These are phyloP conservation scores for Cordyceps fumosorosea DNA, from an alignment of 2,329 filamentous ascomycete species.

Conservation along the genomic window DNA sequence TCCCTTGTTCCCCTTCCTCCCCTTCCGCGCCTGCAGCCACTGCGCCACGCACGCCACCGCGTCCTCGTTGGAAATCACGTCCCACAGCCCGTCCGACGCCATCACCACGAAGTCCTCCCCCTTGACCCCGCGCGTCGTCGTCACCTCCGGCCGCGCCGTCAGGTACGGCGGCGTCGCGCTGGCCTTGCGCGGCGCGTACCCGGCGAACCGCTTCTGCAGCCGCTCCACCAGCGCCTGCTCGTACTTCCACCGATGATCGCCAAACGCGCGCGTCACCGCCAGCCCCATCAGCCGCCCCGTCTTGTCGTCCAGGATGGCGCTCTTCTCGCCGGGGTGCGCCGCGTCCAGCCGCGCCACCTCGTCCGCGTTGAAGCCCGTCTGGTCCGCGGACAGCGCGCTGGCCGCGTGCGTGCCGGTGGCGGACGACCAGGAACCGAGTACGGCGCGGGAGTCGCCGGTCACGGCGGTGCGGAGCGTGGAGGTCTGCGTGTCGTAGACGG, in stretches of 20 bases:
- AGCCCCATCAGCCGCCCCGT: slow-evolving; percentile 56
- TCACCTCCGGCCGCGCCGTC: slow-evolving; percentile 60
- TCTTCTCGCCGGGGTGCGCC: slow-evolving; percentile 57
- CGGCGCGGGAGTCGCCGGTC: slow-evolving; percentile 61
- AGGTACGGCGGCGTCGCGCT: slow-evolving; percentile 57
- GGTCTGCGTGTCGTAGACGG: slow-evolving; percentile 50
- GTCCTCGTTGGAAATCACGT: slow-evolving; percentile 49
- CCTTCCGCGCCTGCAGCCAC: slow-evolving; percentile 39
- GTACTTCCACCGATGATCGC: slow-evolving; percentile 65
- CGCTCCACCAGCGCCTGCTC: slow-evolving; percentile 33
- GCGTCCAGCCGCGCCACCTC: slow-evolving; percentile 49
- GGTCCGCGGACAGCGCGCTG: slow-evolving; percentile 54
- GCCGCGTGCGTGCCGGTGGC: slow-evolving; percentile 34
- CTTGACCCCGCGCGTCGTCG: slow-evolving; percentile 47
- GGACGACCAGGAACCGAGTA: slow-evolving; percentile 48
- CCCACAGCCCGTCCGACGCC: slow-evolving; percentile 62
- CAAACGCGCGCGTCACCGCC: slow-evolving; percentile 58
- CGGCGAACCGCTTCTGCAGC: slow-evolving; percentile 40
- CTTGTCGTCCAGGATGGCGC: slow-evolving; percentile 40
- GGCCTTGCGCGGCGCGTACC: slow-evolving; percentile 36
- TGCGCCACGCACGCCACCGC: slow-evolving; percentile 50
- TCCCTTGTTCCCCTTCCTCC: slow-evolving; percentile 12
- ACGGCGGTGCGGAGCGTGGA: slow-evolving; percentile 55
- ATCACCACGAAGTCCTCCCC: slow-evolving; percentile 54
- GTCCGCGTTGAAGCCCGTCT: slow-evolving; percentile 55